Conservation (phyloP, 176 grass and related monocot genomes). For the Phyllostachys edulis region DNA sequence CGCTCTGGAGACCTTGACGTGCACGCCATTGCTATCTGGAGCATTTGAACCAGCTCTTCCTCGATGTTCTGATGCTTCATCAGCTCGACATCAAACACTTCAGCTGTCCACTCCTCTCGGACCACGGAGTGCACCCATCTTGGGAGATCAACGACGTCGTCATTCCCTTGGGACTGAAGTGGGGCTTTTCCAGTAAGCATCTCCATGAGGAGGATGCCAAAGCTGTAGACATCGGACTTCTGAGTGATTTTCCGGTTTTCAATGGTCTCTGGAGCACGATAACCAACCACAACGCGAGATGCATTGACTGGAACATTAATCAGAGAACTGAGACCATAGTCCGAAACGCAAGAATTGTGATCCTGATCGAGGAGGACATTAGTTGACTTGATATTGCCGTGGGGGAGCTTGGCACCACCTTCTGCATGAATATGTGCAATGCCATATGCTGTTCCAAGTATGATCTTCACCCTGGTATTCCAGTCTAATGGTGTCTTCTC, state of each 20-base stretch:
- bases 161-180: conserved; percentile 76
- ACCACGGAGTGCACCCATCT: conserved; percentile 95
- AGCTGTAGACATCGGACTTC: conserved; percentile 88
- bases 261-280: conserved; percentile 77
- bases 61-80: conserved; percentile 63
- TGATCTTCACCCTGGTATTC: conserved; percentile 79
- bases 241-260: conserved; percentile 78
- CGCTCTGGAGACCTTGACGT: conserved; percentile 54
- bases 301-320: conserved; percentile 57
- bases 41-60: conserved; percentile 91
- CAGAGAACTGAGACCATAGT: conserved; percentile 66
- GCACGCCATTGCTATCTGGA: conserved; percentile 87
- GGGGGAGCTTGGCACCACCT: conserved; percentile 70
- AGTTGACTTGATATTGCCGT: conserved; percentile 91
- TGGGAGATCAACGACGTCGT: conserved; percentile 72
- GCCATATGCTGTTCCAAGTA: conserved; percentile 74
- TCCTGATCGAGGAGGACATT: conserved; percentile 77
- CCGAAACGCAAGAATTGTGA: conserved; percentile 59
- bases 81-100: conserved; percentile 86
- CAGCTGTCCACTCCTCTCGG: conserved; percentile 95
- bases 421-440: conserved; percentile 70
- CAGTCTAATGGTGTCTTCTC: conserved; percentile 71
- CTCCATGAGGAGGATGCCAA: conserved; percentile 86
- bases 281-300: conserved; percentile 67
- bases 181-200: conserved; percentile 87